Evolutionary conservation across 2,329 filamentous ascomycete genomes (phyloP), one percentile per base, ranked within the genome.

Genomic region (Xylariaceae sp.): DNA sequence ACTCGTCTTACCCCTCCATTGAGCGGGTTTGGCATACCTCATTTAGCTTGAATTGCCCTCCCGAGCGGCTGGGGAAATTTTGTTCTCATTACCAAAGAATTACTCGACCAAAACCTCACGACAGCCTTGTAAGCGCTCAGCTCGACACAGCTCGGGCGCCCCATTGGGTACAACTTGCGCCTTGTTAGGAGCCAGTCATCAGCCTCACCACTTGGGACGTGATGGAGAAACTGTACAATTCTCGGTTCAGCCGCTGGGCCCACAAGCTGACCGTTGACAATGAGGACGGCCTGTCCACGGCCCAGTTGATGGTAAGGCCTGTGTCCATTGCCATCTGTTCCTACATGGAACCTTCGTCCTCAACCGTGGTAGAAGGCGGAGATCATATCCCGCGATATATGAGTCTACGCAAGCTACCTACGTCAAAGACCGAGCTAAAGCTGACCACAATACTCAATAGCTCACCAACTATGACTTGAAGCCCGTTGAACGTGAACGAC

Each of bases 401-500:
- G n/a, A n/a, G n/a, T n/a, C n/a, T n/a, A n/a, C n/a, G n/a, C n/a
- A n/a, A n/a, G n/a, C n/a, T n/a, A n/a, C n/a, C n/a, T n/a, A n/a
- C n/a, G n/a, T n/a, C n/a, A n/a, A n/a, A n/a, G n/a, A 42, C 35
- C 34, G 30, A 42, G 31, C 15, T 28, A 31, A 26, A 29, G 41
- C 51, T 53, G 38, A 53, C 22, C 41, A 17, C 9, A 16, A 22
- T 22, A 19, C 6, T 7, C 30, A 7, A 13, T 59, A 80, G 79
- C 76, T 96, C 60, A 87, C 81, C 52, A 95, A 95, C 63, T 68
- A 87, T 62, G 87, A 93, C 65, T 72, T 93, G 50, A 89, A 88
- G 61, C 72, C 81, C 56, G 88, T 96, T 38, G 89, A 94, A 60
- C 81, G 81, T 13, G 80, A 79, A 49, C 79, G 88, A 43, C 81